Percentiles rank a stretch among this genome's conserved stretches.
Conservation (phyloP, 192 early-diverging fungal genomes). For the Backusella macrospora region DNA sequence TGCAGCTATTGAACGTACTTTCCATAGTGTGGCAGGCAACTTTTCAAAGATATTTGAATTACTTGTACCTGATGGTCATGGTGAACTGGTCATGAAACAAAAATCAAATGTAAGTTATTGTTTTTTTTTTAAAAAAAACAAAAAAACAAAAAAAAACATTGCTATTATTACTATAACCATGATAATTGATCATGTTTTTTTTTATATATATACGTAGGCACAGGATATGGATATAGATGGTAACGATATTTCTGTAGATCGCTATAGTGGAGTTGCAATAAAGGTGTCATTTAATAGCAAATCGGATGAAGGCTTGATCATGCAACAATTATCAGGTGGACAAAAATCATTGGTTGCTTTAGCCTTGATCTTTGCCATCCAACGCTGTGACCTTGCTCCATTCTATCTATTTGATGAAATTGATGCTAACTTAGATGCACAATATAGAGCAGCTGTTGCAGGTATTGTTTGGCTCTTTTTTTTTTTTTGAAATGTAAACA, state of each 20-base stretch:
- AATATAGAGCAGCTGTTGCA: constrained; percentile 92
- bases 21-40: constrained; percentile 87
- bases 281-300: constrained; percentile 94
- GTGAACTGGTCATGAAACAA: constrained; percentile 82
- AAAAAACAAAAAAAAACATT: no score
- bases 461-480: no score
- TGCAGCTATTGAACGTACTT: constrained; percentile 96
- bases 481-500: neutral
- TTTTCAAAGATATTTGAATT: constrained; percentile 89
- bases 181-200: constrained; percentile 23
- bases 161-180: neutral
- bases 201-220: constrained; percentile 17
- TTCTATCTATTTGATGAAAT: constrained; percentile 99
- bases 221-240: constrained; percentile 47
- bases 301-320: constrained; percentile 82
- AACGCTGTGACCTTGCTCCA: constrained; percentile 96
- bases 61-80: constrained; percentile 87
- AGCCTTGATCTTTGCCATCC: constrained; percentile 97
- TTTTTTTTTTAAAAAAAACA: no score
- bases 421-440: constrained; percentile 96
- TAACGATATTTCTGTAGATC: constrained; percentile 63
- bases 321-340: constrained; percentile 96
- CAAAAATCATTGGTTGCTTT: constrained; percentile 98
- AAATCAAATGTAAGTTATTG: constrained; percentile 60
- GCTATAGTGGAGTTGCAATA: constrained; percentile 91